These are phyloP conservation scores for Xylaria sp. DNA, from an alignment of 2,329 filamentous ascomycete genomes.

Conservation along the genomic window DNA sequence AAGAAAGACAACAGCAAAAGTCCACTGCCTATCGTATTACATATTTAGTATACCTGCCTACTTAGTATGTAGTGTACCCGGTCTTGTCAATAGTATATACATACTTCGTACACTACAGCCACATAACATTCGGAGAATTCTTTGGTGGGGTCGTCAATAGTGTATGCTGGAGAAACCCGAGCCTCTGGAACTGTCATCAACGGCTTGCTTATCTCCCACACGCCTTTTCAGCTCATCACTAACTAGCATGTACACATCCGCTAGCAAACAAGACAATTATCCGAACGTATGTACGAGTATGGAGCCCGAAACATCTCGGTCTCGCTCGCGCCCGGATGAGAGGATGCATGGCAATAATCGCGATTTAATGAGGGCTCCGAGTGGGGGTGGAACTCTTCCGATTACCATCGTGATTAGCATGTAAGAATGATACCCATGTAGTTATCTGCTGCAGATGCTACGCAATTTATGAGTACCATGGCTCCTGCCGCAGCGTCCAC, in stretches of 20 bases:
- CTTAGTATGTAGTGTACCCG: background rate
- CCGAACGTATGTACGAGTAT: background rate
- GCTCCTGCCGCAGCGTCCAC: background rate
- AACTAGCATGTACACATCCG: background rate
- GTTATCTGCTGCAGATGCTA: background rate
- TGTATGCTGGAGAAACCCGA: conserved; percentile 17
- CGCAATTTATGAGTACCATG: background rate
- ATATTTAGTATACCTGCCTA: background rate
- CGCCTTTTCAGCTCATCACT: background rate
- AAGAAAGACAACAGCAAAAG: conserved; percentile 12
- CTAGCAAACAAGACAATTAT: background rate
- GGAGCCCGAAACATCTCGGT: background rate
- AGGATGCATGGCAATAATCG: background rate
- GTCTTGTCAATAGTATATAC: background rate
- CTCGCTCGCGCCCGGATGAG: background rate
- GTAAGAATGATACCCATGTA: too few relatives aligned
- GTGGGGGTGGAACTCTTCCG: conserved; percentile 1
- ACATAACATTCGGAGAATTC: conserved; percentile 28
- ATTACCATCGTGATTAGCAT: background rate
- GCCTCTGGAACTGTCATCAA: conserved; percentile 19
- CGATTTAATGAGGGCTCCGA: background rate
- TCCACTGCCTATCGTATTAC: background rate
- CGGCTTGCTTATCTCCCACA: background rate
- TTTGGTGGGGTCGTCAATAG: conserved; percentile 18
- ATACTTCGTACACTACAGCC: background rate